phyloP scores from a whole-genome alignment of 495 filamentous ascomycete species.

The Penicillium desertorum region DNA sequence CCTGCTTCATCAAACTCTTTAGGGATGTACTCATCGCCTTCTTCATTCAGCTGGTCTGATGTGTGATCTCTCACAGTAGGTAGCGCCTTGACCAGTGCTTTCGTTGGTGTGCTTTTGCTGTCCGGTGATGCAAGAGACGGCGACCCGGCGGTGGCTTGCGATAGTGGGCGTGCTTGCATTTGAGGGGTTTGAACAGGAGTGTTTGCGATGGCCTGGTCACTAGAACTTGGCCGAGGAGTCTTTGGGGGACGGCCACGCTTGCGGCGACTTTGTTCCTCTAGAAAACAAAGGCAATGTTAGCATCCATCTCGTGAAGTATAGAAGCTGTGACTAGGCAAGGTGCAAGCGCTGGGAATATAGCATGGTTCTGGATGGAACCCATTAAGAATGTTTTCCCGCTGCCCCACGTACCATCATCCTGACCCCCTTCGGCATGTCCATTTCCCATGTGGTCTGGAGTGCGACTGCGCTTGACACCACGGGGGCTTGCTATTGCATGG shows the following conservation, averaged over 20 bases:
- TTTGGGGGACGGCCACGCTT: conserved; percentile 88
- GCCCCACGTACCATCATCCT: conserved; percentile 79
- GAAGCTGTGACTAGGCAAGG: background rate
- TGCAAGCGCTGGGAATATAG: conserved; percentile 5
- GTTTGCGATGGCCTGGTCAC: conserved; percentile 51
- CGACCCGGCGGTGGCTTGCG: conserved; percentile 53
- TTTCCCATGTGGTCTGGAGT: conserved; percentile 79
- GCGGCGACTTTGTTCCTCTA: conserved; percentile 73
- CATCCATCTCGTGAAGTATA: background rate
- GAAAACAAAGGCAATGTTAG: conserved; percentile 21
- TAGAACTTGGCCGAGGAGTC: conserved; percentile 53
- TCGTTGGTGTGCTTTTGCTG: conserved; percentile 78
- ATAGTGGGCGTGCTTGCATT: conserved; percentile 66
- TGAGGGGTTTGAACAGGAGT: conserved; percentile 73
- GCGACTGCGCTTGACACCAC: conserved; percentile 90
- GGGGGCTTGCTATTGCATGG: conserved; percentile 55
- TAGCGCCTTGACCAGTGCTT: conserved; percentile 85
- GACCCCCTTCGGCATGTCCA: conserved; percentile 55
- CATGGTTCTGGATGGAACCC: conserved; percentile 3
- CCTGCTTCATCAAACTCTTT: conserved; percentile 89
- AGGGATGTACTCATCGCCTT: conserved; percentile 94
- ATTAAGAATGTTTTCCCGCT: conserved; percentile 18
- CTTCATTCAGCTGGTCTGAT: conserved; percentile 87
- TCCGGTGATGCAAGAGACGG: conserved; percentile 74
- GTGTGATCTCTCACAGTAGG: conserved; percentile 97